Conservation (phyloP, 2,329 filamentous ascomycete species). For the Emericellopsis cladophorae region DNA sequence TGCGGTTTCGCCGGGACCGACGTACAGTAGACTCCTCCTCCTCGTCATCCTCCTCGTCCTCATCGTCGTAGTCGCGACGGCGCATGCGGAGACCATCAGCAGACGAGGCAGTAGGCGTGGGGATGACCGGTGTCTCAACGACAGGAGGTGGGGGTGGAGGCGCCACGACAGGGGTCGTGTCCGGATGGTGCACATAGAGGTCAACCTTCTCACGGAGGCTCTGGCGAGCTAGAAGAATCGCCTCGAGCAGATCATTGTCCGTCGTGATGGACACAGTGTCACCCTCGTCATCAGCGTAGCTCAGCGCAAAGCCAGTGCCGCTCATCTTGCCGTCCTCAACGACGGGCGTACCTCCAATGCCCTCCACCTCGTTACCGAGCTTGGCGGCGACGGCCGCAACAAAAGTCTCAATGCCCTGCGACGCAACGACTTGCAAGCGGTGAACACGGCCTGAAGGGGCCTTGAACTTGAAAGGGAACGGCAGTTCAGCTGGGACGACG, state of each 20-base stretch:
- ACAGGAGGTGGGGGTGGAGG: slow-evolving; percentile 31
- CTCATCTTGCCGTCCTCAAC: slow-evolving; percentile 71
- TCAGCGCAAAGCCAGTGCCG: slow-evolving; percentile 74
- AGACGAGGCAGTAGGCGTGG: slow-evolving; percentile 36
- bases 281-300: slow-evolving; percentile 93
- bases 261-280: slow-evolving; percentile 96
- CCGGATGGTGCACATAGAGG: slow-evolving; percentile 87
- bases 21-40: slow-evolving; percentile 35
- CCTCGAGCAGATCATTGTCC: slow-evolving; percentile 83
- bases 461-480: slow-evolving; percentile 99
- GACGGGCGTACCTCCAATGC: slow-evolving; percentile 67
- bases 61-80: slow-evolving; percentile 30
- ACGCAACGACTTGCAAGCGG: slow-evolving; percentile 71
- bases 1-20: slow-evolving; percentile 26
- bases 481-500: slow-evolving; percentile 53
- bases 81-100: slow-evolving; percentile 35
- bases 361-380: slow-evolving; percentile 70
- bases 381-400: slow-evolving; percentile 69
- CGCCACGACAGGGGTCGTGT: slow-evolving; percentile 70
- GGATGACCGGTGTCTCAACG: slow-evolving; percentile 23
- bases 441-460: slow-evolving; percentile 91
- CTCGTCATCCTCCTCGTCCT: slow-evolving; percentile 40
- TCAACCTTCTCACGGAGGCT: slow-evolving; percentile 84
- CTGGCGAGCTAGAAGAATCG: slow-evolving; percentile 71
- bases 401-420: slow-evolving; percentile 69